A percentile compares a stretch with the other conserved stretches of the same genome.
Conservation (phyloP, 371 early-diverging fungal species). For the Syncephalis fuscata region DNA sequence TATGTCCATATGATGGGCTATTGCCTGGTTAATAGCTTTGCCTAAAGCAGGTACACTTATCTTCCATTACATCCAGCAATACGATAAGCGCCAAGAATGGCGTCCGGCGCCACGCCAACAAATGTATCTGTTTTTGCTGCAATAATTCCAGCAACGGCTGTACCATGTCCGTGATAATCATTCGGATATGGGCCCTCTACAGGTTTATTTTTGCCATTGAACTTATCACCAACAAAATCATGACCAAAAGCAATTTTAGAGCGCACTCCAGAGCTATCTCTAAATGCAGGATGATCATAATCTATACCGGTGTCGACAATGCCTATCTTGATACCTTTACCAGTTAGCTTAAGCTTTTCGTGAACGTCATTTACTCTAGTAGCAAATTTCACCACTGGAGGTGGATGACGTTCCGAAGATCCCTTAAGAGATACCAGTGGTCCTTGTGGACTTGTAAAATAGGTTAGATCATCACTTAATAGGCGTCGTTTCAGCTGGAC, state of each 20-base stretch:
- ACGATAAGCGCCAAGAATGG: slow-evolving; percentile 19
- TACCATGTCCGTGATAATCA: slow-evolving; percentile 39
- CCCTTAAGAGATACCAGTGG: too few species aligned
- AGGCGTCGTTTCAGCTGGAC: too few species aligned
- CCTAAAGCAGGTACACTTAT: slow-evolving; percentile 39
- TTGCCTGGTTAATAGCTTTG: slow-evolving; percentile 41
- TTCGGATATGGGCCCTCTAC: slow-evolving; percentile 30
- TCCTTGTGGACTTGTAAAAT: too few species aligned
- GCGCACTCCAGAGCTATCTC: slow-evolving; percentile 20
- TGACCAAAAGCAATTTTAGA: slow-evolving; percentile 17
- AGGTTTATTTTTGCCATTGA: not conserved
- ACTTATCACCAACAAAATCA: slow-evolving; percentile 20
- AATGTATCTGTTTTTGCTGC: slow-evolving; percentile 30
- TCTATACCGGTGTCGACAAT: slow-evolving; percentile 12
- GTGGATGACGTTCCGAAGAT: too few species aligned
- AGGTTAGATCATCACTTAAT: too few species aligned
- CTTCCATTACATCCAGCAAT: slow-evolving; percentile 45
- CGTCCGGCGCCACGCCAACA: slow-evolving; percentile 48
- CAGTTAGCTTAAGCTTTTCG: slow-evolving; percentile 2
- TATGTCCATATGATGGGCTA: slow-evolving; percentile 35
- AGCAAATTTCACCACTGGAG: not conserved
- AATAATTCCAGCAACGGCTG: slow-evolving; percentile 48
- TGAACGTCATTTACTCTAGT: slow-evolving; percentile 6
- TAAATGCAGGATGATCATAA: slow-evolving; percentile 24
- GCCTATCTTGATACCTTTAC: slow-evolving; percentile 9